These are phyloP conservation scores for Mycena belliarum DNA, from an alignment of 768 basidiomycete species.

Conservation along the genomic window DNA sequence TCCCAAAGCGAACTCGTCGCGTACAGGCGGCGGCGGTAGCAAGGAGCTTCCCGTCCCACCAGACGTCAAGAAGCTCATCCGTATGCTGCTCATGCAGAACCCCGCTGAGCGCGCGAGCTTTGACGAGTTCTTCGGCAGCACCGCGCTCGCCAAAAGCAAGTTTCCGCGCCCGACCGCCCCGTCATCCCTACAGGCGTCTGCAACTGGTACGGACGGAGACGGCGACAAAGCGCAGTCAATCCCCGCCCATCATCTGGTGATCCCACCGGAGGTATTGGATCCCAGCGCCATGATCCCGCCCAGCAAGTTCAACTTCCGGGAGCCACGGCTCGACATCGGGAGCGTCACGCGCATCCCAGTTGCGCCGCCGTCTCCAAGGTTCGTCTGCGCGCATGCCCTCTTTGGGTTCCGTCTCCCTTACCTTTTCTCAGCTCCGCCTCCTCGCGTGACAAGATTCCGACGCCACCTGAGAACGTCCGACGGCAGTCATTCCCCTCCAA, in stretches of 20 bases:
- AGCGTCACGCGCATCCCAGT: slow-evolving; percentile 27
- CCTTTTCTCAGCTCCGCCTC: slow-evolving; percentile 21
- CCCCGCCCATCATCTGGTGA: slow-evolving; percentile 72
- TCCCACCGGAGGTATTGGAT: slow-evolving; percentile 80
- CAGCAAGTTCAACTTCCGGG: slow-evolving; percentile 75
- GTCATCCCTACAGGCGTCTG: slow-evolving; percentile 31
- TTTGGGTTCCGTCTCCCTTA: not conserved
- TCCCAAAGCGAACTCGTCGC: slow-evolving; percentile 42
- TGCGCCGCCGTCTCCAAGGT: slow-evolving; percentile 29
- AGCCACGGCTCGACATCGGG: slow-evolving; percentile 24
- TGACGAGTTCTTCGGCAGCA: slow-evolving; percentile 88
- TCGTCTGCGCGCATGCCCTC: not conserved
- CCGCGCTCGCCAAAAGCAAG: slow-evolving; percentile 74
- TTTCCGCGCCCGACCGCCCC: slow-evolving; percentile 59
- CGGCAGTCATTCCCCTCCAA: slow-evolving; percentile 22
- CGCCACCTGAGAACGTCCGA: slow-evolving; percentile 25
- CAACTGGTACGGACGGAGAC: slow-evolving; percentile 32
- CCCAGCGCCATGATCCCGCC: slow-evolving; percentile 81
- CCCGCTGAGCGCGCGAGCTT: slow-evolving; percentile 86
- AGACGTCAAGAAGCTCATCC: slow-evolving; percentile 83
- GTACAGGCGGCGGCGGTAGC: slow-evolving; percentile 42
- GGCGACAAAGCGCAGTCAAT: slow-evolving; percentile 38
- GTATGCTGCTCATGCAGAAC: slow-evolving; percentile 77
- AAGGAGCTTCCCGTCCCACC: slow-evolving; percentile 61
- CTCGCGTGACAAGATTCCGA: slow-evolving; percentile 25